Conservation (phyloP, 352 stramenopile genomes). For the Phytophthora aleatoria region DNA sequence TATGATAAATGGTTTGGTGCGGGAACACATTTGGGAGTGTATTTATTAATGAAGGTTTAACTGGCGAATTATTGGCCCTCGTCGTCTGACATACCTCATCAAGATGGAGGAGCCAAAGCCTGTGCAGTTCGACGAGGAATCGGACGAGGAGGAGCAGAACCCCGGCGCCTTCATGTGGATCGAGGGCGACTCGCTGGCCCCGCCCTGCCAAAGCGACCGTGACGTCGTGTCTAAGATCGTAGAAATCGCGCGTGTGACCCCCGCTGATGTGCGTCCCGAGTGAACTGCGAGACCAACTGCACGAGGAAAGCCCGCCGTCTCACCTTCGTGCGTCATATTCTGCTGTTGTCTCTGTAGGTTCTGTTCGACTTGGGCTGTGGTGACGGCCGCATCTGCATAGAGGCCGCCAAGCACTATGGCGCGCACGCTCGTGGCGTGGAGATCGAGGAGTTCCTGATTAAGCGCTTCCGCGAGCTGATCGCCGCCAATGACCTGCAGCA, state of each 20-base stretch:
- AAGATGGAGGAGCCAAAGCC: slow-evolving; percentile 28
- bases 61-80: neutral
- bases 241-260: slow-evolving; percentile 46
- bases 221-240: slow-evolving; percentile 65
- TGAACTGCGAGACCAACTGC: neutral
- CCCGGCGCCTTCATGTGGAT: slow-evolving; percentile 66
- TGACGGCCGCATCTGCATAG: slow-evolving; percentile 64
- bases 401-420: slow-evolving; percentile 47
- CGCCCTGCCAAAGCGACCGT: slow-evolving; percentile 63
- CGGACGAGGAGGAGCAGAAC: slow-evolving; percentile 48
- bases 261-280: slow-evolving; percentile 44
- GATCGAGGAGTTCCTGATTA: slow-evolving; percentile 60
- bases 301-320: neutral
- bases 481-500: slow-evolving; percentile 40
- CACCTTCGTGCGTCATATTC: neutral
- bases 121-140: slow-evolving; percentile 37
- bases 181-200: slow-evolving; percentile 61
- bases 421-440: slow-evolving; percentile 54
- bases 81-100: neutral
- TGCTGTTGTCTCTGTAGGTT: slow-evolving; percentile 27
- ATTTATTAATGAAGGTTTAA: neutral
- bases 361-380: slow-evolving; percentile 65
- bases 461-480: slow-evolving; percentile 48
- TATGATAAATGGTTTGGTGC: neutral
- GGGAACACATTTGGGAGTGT: neutral